Evolutionary conservation across 2,329 filamentous ascomycete species (phyloP).

Genomic region (Calonectria pauciramosa): DNA sequence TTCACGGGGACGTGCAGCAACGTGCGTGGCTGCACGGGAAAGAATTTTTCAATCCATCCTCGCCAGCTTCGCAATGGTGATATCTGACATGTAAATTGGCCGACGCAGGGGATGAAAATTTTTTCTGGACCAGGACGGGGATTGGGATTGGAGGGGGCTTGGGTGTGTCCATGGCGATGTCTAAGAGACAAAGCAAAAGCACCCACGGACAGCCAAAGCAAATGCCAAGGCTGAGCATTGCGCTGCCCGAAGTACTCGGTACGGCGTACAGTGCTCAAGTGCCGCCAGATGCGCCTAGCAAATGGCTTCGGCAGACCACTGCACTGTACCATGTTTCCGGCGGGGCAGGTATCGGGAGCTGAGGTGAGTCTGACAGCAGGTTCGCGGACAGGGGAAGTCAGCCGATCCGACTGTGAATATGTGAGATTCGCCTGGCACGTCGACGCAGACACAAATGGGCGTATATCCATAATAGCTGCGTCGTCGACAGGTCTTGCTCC

Average conservation of each 20-base stretch:
- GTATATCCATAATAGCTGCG: background rate
- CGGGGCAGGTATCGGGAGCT: slow-evolving; percentile 10
- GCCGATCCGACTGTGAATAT: background rate
- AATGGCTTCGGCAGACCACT: slow-evolving; percentile 8
- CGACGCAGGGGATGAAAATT: background rate
- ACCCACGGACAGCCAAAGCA: slow-evolving; percentile 5
- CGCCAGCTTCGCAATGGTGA: background rate
- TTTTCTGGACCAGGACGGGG: background rate
- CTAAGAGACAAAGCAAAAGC: background rate
- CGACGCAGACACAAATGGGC: background rate
- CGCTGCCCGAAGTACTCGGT: slow-evolving; percentile 7
- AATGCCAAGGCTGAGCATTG: slow-evolving; percentile 18
- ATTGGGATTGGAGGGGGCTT: background rate
- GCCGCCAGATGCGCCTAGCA: slow-evolving; percentile 7
- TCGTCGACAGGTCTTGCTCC: background rate
- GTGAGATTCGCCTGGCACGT: background rate
- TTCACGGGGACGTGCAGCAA: background rate
- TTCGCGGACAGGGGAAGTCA: background rate
- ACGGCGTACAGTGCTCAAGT: background rate
- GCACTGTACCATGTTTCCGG: background rate
- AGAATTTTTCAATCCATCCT: background rate
- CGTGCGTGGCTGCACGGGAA: background rate
- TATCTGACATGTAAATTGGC: slow-evolving; percentile 19
- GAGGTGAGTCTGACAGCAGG: slow-evolving; percentile 23
- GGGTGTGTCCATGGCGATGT: background rate